Evolutionary conservation across 768 basidiomycete species (phyloP), one percentile per base, ranked within the genome.

Genomic region (Botryobasidium botryosum): DNA sequence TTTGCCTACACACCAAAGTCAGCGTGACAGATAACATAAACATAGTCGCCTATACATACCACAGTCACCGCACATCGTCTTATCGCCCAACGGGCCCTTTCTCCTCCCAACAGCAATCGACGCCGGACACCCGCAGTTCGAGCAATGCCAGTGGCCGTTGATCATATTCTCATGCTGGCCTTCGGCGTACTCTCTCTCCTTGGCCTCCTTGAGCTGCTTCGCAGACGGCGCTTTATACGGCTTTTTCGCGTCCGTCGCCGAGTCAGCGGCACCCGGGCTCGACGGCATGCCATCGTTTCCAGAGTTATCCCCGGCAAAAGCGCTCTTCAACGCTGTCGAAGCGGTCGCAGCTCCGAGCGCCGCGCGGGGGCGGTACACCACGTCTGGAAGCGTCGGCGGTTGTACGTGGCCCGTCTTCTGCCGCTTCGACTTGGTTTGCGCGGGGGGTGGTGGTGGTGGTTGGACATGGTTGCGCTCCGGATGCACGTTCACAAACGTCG

Each of bases 111-210:
- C 65, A 2, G 86, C 84, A 46, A 92, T 77, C 53, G 64, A 74
- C 56, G 86, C 87, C 0, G 90, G 90, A 57, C 83, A 83, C 4
- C 90, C 90, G 54, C 86, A 94, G 56, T 88, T 92, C 17, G 85
- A 87, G 57, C 90, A 96, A 62, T 88, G 85, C 90, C 90, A 94
- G 3, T 83, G 69, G 1, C 84, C 86, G 52, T 88, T 66, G 56
- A 88, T 79, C 53, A 73, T 68, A 57, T 86, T 83, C 31, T 77
- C 68, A 54, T 83, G 83, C 56, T 84, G 81, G 6, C 82, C 79
- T 53, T 86, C 79, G 32, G 76, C 77, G 56, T 77, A 83, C 59
- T 83, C 83, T 56, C 69, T 77, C 59, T 83, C 80, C 59, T 85
- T 86, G 18, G 84, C 82, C 55, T 84, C 81, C 27, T 79, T 64